Conservation (phyloP, 208 protist genomes). For the Porcisia deanei region DNA sequence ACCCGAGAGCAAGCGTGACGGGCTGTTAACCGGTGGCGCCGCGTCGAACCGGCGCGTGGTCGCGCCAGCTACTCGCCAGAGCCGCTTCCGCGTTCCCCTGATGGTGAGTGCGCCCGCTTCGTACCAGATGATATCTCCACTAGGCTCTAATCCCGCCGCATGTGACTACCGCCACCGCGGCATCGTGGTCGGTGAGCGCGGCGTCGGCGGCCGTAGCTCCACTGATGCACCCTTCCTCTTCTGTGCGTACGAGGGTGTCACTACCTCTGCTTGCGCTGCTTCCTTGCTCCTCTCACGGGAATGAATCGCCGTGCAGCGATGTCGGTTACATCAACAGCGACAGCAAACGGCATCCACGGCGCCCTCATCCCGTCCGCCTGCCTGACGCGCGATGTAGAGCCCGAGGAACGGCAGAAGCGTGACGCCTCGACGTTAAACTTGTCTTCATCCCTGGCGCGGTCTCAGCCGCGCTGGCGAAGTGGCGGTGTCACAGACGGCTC, state of each 20-base stretch:
- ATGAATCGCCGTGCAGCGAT: neutral
- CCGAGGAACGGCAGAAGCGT: constrained; percentile 11
- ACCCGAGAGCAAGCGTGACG: neutral
- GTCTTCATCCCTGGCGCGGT: neutral
- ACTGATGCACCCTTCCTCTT: constrained; percentile 2
- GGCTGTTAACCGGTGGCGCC: neutral
- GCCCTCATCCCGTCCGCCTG: neutral
- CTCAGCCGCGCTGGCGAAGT: neutral
- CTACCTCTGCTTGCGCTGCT: constrained; percentile 26
- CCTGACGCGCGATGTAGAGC: neutral
- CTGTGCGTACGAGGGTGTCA: constrained; percentile 21
- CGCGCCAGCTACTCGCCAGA: neutral
- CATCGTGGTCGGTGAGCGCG: neutral
- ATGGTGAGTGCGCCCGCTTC: neutral
- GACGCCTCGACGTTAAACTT: neutral
- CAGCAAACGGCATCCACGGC: neutral
- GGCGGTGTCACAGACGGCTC: neutral
- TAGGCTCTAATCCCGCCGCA: neutral
- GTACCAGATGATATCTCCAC: neutral
- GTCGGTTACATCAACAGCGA: neutral
- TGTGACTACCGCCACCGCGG: neutral
- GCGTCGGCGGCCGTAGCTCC: neutral
- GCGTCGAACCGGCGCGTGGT: neutral
- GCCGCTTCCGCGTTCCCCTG: neutral
- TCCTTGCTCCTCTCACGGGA: neutral